Evolutionary conservation across 2,329 filamentous ascomycete genomes (phyloP).

Genomic region (Trichoderma sp.): DNA sequence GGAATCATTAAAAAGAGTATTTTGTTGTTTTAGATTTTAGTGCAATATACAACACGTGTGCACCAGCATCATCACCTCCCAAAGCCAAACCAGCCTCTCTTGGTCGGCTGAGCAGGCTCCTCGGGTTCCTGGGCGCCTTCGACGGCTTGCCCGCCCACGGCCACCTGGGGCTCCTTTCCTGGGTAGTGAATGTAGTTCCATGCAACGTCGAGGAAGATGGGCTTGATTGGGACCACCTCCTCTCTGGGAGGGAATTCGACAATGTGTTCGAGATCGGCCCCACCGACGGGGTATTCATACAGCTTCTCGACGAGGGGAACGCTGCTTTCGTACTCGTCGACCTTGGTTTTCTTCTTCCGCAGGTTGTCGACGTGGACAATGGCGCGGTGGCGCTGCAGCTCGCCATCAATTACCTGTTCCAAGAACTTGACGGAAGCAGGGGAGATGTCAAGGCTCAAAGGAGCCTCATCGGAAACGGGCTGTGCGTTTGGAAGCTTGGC

Average conservation of each 20-base stretch:
- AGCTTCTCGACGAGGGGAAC: slow-evolving; percentile 71
- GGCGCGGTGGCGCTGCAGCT: slow-evolving; percentile 78
- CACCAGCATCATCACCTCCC: slow-evolving; percentile 41
- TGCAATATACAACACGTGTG: neutral
- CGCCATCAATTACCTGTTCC: slow-evolving; percentile 59
- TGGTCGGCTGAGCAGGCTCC: slow-evolving; percentile 46
- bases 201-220: slow-evolving; percentile 90
- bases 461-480: slow-evolving; percentile 27
- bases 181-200: slow-evolving; percentile 98
- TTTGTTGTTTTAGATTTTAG: neutral
- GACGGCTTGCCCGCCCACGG: slow-evolving; percentile 26
- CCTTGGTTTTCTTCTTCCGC: slow-evolving; percentile 47
- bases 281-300: slow-evolving; percentile 68
- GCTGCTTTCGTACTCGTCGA: slow-evolving; percentile 26
- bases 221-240: slow-evolving; percentile 83
- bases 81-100: slow-evolving; percentile 78
- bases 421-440: slow-evolving; percentile 57
- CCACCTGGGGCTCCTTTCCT: slow-evolving; percentile 46
- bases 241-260: slow-evolving; percentile 85
- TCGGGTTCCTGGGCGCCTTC: slow-evolving; percentile 35
- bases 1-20: neutral
- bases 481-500: slow-evolving; percentile 43
- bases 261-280: slow-evolving; percentile 73
- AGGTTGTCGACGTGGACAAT: slow-evolving; percentile 78
- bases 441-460: slow-evolving; percentile 68